Evolutionary conservation across 495 filamentous ascomycete species (phyloP).

Genomic region (Venustampulla echinocandica): DNA sequence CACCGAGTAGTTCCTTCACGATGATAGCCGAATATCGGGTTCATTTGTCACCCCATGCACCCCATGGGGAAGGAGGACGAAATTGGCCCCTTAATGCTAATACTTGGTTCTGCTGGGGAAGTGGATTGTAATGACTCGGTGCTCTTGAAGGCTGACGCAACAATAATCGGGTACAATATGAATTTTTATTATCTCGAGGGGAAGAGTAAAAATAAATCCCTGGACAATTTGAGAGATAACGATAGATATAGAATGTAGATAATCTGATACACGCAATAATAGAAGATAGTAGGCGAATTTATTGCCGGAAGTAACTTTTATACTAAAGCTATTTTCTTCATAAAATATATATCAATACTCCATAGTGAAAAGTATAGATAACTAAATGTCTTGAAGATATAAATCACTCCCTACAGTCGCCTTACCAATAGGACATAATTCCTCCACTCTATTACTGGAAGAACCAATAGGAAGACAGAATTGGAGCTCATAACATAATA

Average conservation of each 20-base stretch:
- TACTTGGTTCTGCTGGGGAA: constrained; percentile 50
- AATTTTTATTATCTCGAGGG: not conserved
- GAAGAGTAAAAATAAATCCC: not conserved
- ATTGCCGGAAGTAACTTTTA: not conserved
- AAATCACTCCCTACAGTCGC: too few relatives aligned
- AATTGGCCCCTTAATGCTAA: constrained; percentile 51
- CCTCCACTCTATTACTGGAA: too few relatives aligned
- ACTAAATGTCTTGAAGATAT: too few relatives aligned
- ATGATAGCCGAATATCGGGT: constrained; percentile 17
- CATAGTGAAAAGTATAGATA: too few relatives aligned
- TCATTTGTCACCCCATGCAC: constrained; percentile 41
- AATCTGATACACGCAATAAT: too few relatives aligned
- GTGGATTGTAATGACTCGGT: constrained; percentile 47
- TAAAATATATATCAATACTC: too few relatives aligned
- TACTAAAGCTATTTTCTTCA: too few relatives aligned
- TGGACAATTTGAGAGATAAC: not conserved
- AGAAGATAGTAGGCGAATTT: too few relatives aligned
- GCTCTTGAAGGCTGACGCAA: constrained; percentile 48
- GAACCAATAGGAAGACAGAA: too few relatives aligned
- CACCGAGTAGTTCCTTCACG: not conserved
- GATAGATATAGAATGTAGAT: not conserved
- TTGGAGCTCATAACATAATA: too few relatives aligned
- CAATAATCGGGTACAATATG: constrained; percentile 24
- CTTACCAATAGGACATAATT: too few relatives aligned
- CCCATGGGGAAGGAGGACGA: constrained; percentile 46